Evolutionary conservation across 768 basidiomycete species (phyloP), one percentile per base, ranked within the genome.

Genomic region (Pisolithus orientalis): DNA sequence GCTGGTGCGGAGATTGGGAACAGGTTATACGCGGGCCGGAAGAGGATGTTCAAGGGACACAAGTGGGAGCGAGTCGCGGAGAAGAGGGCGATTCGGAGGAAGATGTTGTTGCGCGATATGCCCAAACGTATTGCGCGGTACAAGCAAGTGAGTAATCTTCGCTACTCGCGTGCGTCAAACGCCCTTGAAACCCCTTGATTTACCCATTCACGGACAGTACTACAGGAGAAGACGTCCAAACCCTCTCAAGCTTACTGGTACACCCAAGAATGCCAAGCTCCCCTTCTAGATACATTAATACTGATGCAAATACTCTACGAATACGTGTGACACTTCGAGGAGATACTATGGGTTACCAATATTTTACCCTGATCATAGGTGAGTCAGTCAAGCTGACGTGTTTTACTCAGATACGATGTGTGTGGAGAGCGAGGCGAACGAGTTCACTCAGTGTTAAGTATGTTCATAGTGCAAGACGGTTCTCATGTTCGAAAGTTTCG

Each of bases 41-140:
- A 82, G 75, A 74, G 78, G 56, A 92, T 92, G 90, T 92, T 93
- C 81, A 93, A 92, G 75, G 90, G 90, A n/a, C 90, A 92, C 75
- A 86, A 80, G 60, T 90, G 86, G 85, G 85, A 92, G 70, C 79
- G 87, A 34, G 63, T 71, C 57, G 74, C 72, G 58, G 74, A 71
- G 52, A 72, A 74, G 62, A 72, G 72, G 57, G 66, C 70, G 51
- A 69, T 68, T 61, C 78, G 75, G 62, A 80, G 72, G 57, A 70
- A 70, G 51, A 75, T 83, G 47, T 70, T 87, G 52, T 70, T 90
- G 76, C 76, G 80, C 60, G 79, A 82, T 64, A 90, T 90, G 88
- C 65, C 73, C 37, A 76, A 78, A 57, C 79, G 87, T 56, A 75
- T 90, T 57, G 68, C 67, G 54, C 77, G 75, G 49, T 90, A 82